Conservation (phyloP, 2,329 filamentous ascomycete genomes). For the Ophiostoma sp. region DNA sequence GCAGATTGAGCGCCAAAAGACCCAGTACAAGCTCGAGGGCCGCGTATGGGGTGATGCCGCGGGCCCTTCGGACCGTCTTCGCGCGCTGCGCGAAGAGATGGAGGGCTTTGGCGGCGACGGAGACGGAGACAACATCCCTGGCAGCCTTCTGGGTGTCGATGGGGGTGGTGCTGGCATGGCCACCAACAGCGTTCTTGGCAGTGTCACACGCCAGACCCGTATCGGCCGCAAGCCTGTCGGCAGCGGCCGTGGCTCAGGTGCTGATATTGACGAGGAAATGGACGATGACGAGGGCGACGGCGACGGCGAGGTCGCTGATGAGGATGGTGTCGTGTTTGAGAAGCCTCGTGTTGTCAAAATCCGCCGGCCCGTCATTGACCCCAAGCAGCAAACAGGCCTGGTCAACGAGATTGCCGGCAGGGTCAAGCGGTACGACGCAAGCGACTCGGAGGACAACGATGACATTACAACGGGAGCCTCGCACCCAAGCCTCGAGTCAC, state of each 20-base stretch:
- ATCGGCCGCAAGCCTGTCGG: constrained; percentile 52
- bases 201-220: constrained; percentile 57
- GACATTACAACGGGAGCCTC: constrained; percentile 68
- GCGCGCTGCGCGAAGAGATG: constrained; percentile 92
- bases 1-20: constrained; percentile 95
- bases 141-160: constrained; percentile 44
- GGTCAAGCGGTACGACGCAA: constrained; percentile 66
- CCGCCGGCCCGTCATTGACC: constrained; percentile 61
- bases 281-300: constrained; percentile 29
- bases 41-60: constrained; percentile 77
- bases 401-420: constrained; percentile 68
- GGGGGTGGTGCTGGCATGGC: constrained; percentile 42
- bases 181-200: constrained; percentile 67
- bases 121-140: constrained; percentile 42
- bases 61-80: constrained; percentile 84
- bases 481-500: constrained; percentile 67
- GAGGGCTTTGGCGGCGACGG: constrained; percentile 45
- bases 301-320: constrained; percentile 47
- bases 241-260: constrained; percentile 13
- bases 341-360: constrained; percentile 75
- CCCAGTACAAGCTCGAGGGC: constrained; percentile 93
- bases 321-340: constrained; percentile 58
- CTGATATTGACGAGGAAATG: not conserved
- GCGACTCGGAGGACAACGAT: constrained; percentile 63
- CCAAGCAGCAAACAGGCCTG: constrained; percentile 61